These are phyloP conservation scores for Sphagnum fallax DNA, from an alignment of 228 moss, liverwort and hornwort species.

Conservation along the genomic window DNA sequence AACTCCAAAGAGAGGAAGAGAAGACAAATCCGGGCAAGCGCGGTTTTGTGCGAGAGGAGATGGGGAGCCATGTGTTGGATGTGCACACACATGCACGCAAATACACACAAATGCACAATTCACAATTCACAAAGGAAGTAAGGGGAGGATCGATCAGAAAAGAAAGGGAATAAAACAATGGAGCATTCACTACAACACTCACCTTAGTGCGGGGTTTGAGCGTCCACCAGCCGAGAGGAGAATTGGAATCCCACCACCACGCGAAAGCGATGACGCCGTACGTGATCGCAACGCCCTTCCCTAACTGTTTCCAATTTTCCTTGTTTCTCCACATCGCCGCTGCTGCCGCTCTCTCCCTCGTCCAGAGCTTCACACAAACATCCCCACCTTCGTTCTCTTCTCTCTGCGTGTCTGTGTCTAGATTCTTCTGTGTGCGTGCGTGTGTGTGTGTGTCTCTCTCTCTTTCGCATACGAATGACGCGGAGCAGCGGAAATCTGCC, in stretches of 20 bases:
- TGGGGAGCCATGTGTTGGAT: not conserved
- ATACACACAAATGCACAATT: too few species aligned
- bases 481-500: too few species aligned
- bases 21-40: too few species aligned
- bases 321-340: constrained; percentile 21
- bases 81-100: too few species aligned
- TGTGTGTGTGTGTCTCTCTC: too few species aligned
- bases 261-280: constrained; percentile 65
- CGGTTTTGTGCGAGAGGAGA: not conserved
- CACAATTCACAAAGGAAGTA: too few species aligned
- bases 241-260: constrained; percentile 85
- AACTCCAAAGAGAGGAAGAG: not conserved
- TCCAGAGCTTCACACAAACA: too few species aligned
- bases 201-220: constrained; percentile 88
- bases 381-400: too few species aligned
- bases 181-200: not conserved
- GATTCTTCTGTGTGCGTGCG: too few species aligned
- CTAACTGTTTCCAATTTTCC: constrained; percentile 60
- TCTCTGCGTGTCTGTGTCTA: too few species aligned
- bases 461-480: too few species aligned
- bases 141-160: not conserved
- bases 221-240: constrained; percentile 89
- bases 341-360: not conserved
- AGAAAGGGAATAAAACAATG: not conserved
- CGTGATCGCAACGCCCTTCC: constrained; percentile 46